Evolutionary conservation across 768 basidiomycete species (phyloP), one percentile per base, ranked within the genome.

Genomic region (Hygrophoropsis aurantiaca): DNA sequence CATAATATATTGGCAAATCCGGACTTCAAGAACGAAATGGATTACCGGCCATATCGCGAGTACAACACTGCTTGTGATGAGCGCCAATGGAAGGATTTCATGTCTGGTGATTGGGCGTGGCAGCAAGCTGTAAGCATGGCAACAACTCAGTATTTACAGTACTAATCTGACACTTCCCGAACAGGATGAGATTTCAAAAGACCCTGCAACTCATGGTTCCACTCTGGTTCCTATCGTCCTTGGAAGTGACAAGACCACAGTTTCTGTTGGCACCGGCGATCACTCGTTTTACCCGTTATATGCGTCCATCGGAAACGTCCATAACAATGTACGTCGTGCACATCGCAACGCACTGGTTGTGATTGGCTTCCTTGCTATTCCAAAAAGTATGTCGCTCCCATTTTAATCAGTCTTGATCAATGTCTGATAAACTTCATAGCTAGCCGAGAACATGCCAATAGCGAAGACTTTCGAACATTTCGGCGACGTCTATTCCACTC

Each of bases 51-150:
- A 0, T 56, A 47, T 27, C 30, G n/a, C 3, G 52, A 62, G 27
- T 49, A 18, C 7, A 8, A 15, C 4, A 7, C 32, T 0, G 11
- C 54, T 5, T 43, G 42, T 5, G 32, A 50, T 3, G 19, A 49
- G 10, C 49, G 45, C 2, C 51, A 41, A 19, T 59, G 25, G 16
- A 37, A 32, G 32, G 55, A 57, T 24, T 55, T 47, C 11, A 56
- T 68, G 48, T 64, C 60, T 6, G 62, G 58, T 5, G 44, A 62
- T n/a, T 67, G 60, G 65, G 60, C 51, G 1, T 65, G 58, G 59
- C 23, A 52, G 11, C 57, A 64, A 39, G 64, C 57, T 4, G 58
- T 58, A 43, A 27, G 45, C 13, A 30, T 30, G 7, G 7, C 27
- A 6, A 30, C 27, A 6, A 6, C 7, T 30, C 13, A 7, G 7